phyloP scores from a whole-genome alignment of 371 early-diverging fungal genomes.

The Funneliformis caledonium region DNA sequence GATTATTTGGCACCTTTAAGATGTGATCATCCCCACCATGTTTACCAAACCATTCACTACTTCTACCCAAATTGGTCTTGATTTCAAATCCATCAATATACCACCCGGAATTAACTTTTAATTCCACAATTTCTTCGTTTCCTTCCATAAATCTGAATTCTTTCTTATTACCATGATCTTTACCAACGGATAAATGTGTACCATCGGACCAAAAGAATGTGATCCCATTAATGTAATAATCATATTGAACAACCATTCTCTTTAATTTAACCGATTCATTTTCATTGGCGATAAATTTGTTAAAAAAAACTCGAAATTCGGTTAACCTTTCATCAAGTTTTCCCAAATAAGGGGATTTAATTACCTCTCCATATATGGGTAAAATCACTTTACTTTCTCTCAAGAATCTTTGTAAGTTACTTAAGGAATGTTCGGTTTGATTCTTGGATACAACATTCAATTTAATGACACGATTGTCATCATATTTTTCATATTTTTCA shows the following conservation, averaged over 20 bases:
- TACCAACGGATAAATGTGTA: constrained; percentile 40
- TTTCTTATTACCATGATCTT: constrained; percentile 45
- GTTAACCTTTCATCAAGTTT: not conserved
- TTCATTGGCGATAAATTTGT: not conserved
- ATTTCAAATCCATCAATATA: constrained; percentile 71
- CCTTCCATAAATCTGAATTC: constrained; percentile 43
- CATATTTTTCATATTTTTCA: constrained; percentile 21
- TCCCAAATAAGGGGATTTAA: constrained; percentile 52
- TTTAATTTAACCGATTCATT: constrained; percentile 25
- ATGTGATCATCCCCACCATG: constrained; percentile 50
- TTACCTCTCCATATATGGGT: constrained; percentile 45
- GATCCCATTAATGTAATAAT: constrained; percentile 59
- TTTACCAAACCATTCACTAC: constrained; percentile 64
- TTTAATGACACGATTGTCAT: constrained; percentile 47
- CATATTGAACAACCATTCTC: constrained; percentile 52
- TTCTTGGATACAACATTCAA: constrained; percentile 52
- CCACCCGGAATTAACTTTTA: constrained; percentile 57
- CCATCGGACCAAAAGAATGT: constrained; percentile 54
- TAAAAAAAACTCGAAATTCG: constrained; percentile 31
- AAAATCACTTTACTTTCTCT: constrained; percentile 42
- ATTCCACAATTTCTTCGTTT: constrained; percentile 53
- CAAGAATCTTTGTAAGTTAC: constrained; percentile 47
- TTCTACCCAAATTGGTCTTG: constrained; percentile 52
- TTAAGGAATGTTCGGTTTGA: constrained; percentile 46
- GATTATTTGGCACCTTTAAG: constrained; percentile 47